Conservation (phyloP, 2,329 filamentous ascomycete genomes). For the Phialophora verrucosa region DNA sequence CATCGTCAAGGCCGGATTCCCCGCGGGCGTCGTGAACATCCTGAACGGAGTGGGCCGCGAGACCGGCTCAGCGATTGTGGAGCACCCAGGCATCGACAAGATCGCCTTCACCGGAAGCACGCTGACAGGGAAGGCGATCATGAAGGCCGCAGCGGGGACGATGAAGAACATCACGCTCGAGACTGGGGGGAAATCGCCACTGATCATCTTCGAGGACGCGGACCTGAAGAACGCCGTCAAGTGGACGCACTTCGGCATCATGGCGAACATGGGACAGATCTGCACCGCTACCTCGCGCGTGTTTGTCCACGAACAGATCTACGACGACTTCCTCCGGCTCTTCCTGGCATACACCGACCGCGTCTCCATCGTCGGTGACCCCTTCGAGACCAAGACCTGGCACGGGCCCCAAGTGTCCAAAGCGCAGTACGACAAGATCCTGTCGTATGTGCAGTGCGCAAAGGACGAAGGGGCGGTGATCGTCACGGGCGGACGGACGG, state of each 20-base stretch:
- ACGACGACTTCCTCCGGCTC: constrained; percentile 42
- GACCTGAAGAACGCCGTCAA: constrained; percentile 71
- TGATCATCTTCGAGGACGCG: constrained; percentile 68
- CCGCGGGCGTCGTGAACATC: constrained; percentile 49
- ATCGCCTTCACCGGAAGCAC: constrained; percentile 49
- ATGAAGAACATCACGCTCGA: constrained; percentile 67
- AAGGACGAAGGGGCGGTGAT: background rate
- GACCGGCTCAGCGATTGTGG: constrained; percentile 36
- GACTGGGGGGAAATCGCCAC: constrained; percentile 69
- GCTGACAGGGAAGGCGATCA: constrained; percentile 46
- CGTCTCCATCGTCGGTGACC: no score
- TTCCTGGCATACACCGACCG: no score
- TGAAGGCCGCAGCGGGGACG: constrained; percentile 47
- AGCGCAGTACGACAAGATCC: no score
- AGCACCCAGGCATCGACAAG: constrained; percentile 49
- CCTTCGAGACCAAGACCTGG: no score
- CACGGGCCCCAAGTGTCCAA: no score
- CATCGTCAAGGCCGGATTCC: constrained; percentile 53
- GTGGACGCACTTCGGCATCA: constrained; percentile 67
- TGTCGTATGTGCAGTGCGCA: no score
- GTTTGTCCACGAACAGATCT: constrained; percentile 43
- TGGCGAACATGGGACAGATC: constrained; percentile 44
- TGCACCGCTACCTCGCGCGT: constrained; percentile 44
- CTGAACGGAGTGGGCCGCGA: constrained; percentile 40
- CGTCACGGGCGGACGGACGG: background rate